Conservation (phyloP, 2,329 filamentous ascomycete genomes). For the Stagonosporopsis cucurbitacearum region DNA sequence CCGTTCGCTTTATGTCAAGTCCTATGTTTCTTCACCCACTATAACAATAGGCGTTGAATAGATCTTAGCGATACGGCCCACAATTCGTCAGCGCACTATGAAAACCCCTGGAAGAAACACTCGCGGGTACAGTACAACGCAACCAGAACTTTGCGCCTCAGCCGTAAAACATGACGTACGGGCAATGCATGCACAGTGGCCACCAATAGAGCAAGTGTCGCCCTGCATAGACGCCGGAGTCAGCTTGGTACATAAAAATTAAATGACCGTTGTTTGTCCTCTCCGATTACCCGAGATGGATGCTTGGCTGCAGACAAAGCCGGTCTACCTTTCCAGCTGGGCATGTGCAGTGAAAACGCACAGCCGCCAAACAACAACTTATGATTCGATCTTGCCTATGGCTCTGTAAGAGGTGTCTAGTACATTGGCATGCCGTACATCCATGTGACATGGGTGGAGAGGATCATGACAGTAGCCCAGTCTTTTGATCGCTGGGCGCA, state of each 20-base stretch:
- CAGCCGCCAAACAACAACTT: not conserved
- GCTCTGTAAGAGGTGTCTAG: not conserved
- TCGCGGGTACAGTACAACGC: not conserved
- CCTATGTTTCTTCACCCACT: not conserved
- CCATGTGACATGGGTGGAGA: not conserved
- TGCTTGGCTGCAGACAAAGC: not conserved
- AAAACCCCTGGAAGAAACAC: not conserved
- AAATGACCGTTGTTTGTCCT: not conserved
- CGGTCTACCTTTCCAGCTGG: not conserved
- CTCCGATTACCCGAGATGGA: not conserved
- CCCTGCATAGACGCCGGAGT: not conserved
- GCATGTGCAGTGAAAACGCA: not conserved
- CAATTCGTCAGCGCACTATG: slow-evolving; percentile 1
- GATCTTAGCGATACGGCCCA: not conserved
- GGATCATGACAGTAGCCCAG: not conserved
- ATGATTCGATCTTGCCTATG: not conserved
- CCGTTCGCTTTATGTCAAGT: not conserved
- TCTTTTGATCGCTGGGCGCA: not conserved
- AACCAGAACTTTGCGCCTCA: not conserved
- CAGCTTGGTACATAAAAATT: not conserved
- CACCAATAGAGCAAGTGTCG: not conserved
- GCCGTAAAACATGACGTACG: slow-evolving; percentile 3
- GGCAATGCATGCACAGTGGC: not conserved
- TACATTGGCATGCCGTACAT: not conserved
- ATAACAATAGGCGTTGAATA: not conserved